A percentile compares a stretch with the other conserved stretches of the same genome.
These are phyloP conservation scores for Aspergillus sp. DNA, from an alignment of 2,329 filamentous ascomycete species.

Conservation along the genomic window DNA sequence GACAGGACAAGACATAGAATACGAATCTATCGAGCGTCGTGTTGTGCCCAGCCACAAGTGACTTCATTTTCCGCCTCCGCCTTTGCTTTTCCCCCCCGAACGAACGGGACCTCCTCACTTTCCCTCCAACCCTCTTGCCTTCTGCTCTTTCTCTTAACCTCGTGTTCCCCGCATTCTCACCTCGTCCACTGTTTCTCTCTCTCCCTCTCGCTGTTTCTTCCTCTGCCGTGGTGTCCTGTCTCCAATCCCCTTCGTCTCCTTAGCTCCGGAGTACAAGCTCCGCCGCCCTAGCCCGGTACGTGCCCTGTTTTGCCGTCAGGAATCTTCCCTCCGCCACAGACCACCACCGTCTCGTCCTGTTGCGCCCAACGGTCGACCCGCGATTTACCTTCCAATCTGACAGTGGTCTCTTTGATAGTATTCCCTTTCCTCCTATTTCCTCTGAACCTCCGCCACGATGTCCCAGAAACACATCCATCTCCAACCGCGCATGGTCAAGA, in stretches of 20 bases:
- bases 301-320: background rate
- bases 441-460: conserved; percentile 24
- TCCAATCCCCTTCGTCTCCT: conserved; percentile 5
- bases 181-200: background rate
- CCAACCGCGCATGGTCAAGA: conserved; percentile 58
- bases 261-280: background rate
- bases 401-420: background rate
- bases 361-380: background rate
- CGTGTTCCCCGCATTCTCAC: background rate
- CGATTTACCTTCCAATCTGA: background rate
- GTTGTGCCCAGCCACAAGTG: conserved; percentile 1
- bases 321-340: background rate
- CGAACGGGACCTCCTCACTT: background rate
- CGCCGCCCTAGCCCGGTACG: background rate
- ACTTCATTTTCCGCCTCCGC: conserved; percentile 4
- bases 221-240: conserved; percentile 9
- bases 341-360: too few species aligned
- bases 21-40: background rate
- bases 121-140: background rate
- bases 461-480: conserved; percentile 31
- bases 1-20: too few species aligned
- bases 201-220: background rate
- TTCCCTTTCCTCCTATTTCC: background rate
- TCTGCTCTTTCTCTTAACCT: background rate
- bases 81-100: conserved; percentile 1